A percentile compares a stretch with the other conserved stretches of the same genome.
These are phyloP conservation scores for Thinopyrum obtusiflorum DNA, from an alignment of 202 grass and related monocot species.

Conservation along the genomic window DNA sequence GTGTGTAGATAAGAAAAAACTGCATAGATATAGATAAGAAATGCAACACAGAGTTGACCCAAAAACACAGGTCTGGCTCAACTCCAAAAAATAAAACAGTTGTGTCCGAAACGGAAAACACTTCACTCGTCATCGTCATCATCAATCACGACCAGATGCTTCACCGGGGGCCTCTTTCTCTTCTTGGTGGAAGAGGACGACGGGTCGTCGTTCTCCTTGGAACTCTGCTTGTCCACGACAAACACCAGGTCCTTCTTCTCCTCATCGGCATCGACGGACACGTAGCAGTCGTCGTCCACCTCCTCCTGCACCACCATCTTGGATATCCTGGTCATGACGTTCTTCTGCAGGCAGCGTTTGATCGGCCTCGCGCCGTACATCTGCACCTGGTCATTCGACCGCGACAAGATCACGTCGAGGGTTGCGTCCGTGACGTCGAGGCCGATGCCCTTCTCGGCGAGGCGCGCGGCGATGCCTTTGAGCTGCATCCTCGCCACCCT, in stretches of 20 bases:
- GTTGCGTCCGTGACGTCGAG: background rate
- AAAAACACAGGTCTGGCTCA: too few relatives aligned
- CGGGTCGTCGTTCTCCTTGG: background rate
- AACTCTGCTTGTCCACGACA: background rate
- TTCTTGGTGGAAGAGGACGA: background rate
- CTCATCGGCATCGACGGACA: background rate
- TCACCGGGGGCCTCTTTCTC: background rate
- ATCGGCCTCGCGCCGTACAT: background rate
- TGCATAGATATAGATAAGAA: too few relatives aligned
- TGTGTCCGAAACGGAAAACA: too few relatives aligned
- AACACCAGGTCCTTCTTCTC: background rate
- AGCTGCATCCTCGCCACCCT: conserved; percentile 6
- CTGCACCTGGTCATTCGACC: background rate
- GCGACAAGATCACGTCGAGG: background rate
- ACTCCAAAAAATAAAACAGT: too few relatives aligned
- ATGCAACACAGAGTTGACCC: too few relatives aligned
- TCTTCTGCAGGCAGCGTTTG: background rate
- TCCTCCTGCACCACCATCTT: conserved; percentile 13
- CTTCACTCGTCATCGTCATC: background rate
- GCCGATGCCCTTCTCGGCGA: conserved; percentile 6
- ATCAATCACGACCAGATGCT: conserved; percentile 1
- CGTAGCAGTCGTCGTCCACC: conserved; percentile 6
- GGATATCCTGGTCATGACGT: background rate
- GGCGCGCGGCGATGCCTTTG: background rate
- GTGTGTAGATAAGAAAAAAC: too few relatives aligned